These are phyloP conservation scores for Podila horticola DNA, from an alignment of 192 early-diverging fungal species.

Conservation along the genomic window DNA sequence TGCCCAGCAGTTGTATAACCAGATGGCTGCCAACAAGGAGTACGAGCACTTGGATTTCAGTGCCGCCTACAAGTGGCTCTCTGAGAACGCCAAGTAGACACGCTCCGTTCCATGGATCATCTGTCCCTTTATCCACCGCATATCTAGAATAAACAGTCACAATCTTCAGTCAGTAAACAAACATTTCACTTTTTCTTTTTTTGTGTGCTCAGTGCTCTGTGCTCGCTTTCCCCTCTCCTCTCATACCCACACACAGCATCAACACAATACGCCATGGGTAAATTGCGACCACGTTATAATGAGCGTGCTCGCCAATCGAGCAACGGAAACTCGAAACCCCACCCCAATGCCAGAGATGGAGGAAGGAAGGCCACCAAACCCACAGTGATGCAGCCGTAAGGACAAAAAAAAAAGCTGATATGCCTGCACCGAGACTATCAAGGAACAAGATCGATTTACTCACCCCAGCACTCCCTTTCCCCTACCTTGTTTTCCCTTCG, in stretches of 20 bases:
- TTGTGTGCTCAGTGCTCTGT: too few species aligned
- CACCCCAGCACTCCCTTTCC: too few species aligned
- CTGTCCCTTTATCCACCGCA: too few species aligned
- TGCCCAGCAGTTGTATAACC: slow-evolving; percentile 86
- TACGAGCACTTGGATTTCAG: slow-evolving; percentile 89
- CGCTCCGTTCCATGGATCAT: not conserved
- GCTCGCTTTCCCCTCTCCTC: too few species aligned
- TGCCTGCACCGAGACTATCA: not conserved
- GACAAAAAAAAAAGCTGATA: not conserved
- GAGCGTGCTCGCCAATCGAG: slow-evolving; percentile 65
- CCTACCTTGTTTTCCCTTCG: not conserved
- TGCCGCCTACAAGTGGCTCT: slow-evolving; percentile 71
- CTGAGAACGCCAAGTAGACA: slow-evolving; percentile 31
- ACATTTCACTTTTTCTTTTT: too few species aligned
- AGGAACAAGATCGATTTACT: not conserved
- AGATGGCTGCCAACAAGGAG: slow-evolving; percentile 68
- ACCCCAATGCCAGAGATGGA: slow-evolving; percentile 62
- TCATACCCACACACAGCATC: too few species aligned
- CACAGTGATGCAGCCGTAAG: slow-evolving; percentile 24
- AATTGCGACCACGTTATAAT: slow-evolving; percentile 64
- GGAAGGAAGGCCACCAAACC: slow-evolving; percentile 51
- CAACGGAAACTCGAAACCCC: slow-evolving; percentile 51
- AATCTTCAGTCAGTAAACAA: too few species aligned
- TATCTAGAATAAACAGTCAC: too few species aligned
- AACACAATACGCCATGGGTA: slow-evolving; percentile 51